A percentile compares a stretch with the other conserved stretches of the same genome.
Evolutionary conservation across 192 early-diverging fungal species (phyloP).

Genomic region (Coemansia sp.): DNA sequence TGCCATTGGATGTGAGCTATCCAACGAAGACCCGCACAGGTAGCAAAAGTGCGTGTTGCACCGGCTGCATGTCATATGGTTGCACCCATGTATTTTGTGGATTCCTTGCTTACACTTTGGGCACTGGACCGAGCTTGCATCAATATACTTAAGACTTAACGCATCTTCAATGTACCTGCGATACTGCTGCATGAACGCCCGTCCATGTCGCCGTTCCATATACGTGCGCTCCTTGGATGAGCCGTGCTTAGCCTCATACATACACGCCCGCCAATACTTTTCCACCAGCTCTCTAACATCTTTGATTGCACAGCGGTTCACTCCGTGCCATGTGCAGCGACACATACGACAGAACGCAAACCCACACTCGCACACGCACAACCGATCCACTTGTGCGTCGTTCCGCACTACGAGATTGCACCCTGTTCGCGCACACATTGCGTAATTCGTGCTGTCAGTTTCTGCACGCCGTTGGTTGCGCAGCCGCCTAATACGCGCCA

Average conservation of each 20-base stretch:
- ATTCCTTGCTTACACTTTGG: neutral
- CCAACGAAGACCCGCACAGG: neutral
- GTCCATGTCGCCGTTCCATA: neutral
- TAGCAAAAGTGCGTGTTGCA: conserved; percentile 6
- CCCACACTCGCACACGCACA: neutral
- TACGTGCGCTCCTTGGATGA: neutral
- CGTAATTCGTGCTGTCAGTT: neutral
- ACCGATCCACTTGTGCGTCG: neutral
- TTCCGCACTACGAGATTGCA: neutral
- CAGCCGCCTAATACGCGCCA: neutral
- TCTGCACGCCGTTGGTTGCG: neutral
- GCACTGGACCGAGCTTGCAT: neutral
- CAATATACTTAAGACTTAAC: neutral
- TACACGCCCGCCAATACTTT: neutral
- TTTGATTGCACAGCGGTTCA: neutral
- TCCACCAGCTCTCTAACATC: neutral
- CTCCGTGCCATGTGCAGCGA: neutral
- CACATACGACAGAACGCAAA: neutral
- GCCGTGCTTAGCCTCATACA: neutral
- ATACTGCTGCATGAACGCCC: neutral
- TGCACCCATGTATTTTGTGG: neutral
- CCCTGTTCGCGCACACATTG: neutral
- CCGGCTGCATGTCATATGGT: conserved; percentile 1
- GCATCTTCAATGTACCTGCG: neutral
- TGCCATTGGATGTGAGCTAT: neutral